A percentile compares a stretch with the other conserved stretches of the same genome.
These are phyloP conservation scores for Metarhizium album DNA, from an alignment of 2,329 filamentous ascomycete genomes.

Conservation along the genomic window DNA sequence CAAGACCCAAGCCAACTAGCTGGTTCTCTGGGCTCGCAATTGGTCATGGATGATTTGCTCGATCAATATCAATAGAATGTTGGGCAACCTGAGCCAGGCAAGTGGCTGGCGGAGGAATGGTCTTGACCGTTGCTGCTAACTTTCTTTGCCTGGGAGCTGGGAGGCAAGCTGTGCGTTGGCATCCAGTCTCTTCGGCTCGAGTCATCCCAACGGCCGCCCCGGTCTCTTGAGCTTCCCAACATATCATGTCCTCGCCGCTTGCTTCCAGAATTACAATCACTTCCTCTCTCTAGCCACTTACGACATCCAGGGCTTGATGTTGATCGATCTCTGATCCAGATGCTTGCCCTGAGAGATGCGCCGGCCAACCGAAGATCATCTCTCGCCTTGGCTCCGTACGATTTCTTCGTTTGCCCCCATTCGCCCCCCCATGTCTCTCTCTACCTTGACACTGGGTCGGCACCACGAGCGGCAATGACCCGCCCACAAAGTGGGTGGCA, in stretches of 20 bases:
- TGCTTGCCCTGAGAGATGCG: neutral
- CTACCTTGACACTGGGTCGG: neutral
- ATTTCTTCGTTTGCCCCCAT: neutral
- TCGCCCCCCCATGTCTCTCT: neutral
- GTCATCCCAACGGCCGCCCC: neutral
- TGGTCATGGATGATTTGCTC: neutral
- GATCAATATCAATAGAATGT: neutral
- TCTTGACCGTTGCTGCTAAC: neutral
- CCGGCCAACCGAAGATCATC: neutral
- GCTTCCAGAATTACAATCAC: neutral
- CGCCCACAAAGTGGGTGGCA: slow-evolving; percentile 6
- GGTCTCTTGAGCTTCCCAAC: neutral
- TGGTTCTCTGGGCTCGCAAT: neutral
- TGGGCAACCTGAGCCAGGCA: neutral
- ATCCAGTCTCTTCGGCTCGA: neutral
- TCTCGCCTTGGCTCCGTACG: neutral
- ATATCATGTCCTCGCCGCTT: neutral
- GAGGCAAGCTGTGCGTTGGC: neutral
- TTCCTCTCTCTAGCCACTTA: neutral
- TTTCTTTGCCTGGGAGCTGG: neutral
- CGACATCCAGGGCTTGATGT: neutral
- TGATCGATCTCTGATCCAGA: neutral
- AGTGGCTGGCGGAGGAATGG: neutral
- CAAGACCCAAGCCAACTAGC: neutral
- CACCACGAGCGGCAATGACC: slow-evolving; percentile 1